Evolutionary conservation across 106 monocot species (phyloP), one percentile per base, ranked within the genome.

Genomic region (Apostasia ramifera): DNA sequence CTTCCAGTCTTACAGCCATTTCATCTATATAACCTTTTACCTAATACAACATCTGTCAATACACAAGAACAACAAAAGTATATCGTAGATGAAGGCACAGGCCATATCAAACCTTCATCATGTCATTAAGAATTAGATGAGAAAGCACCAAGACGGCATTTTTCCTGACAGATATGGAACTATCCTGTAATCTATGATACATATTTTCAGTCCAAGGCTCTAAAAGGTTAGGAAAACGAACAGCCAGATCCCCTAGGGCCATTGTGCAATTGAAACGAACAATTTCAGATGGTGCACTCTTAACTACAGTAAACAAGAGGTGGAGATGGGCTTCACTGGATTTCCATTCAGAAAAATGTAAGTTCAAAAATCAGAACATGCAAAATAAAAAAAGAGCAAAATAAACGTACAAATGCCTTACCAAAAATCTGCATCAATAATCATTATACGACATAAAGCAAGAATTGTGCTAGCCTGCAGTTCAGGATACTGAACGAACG

Each of bases 1-100:
- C 98, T 88, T 90, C 93, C 59, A 98, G 78, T 50, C 85, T 58
- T 53, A 90, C 69, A 47, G 93, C 85, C 90, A 93, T 98, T 83
- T 98, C 90, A 81, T 98, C 85, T 80, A 98, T 98, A 63, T 90
- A 93, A n/a, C 98, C 98, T 71, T 98, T 98, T 11, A 98, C 98
- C 98, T 98, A 67, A 68, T 70, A 59, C 26, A 61, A 58, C 55
- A 57, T 37, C 44, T 45, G 9, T 39, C 37, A 58, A 51, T 46
- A 48, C 15, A n/a, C 6, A 57, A 66, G 6, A 53, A 45, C 7
- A 60, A 6, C 6, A 50, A 39, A 40, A 53, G 40, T 63, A 40
- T 5, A 48, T 26, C 26, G 48, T 37, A 49, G 15, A 65, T 2
- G 26, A 65, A 15, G 5, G 48, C 8, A 26, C 48, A 6, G 4